Evolutionary conservation across 805 yeast species (phyloP).

Genomic region (Candida nonsorbophila): DNA sequence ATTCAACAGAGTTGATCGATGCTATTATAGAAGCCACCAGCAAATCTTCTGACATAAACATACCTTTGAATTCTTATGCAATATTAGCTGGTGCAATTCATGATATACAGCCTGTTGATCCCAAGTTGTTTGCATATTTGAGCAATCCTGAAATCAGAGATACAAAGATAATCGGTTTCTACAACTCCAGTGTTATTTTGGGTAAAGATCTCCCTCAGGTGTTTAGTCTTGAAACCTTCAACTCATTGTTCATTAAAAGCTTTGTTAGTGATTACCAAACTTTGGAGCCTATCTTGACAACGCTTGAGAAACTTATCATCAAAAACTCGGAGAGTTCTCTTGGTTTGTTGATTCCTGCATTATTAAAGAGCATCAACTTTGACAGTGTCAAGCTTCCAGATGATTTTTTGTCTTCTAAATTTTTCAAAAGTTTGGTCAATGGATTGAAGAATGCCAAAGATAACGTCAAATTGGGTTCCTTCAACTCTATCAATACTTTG

Average conservation of each 20-base stretch:
- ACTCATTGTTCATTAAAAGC: no score
- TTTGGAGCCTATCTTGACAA: conserved; percentile 1
- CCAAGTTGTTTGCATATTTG: conserved; percentile 6
- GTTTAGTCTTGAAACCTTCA: neutral
- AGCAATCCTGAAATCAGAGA: neutral
- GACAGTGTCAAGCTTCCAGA: conserved; percentile 21
- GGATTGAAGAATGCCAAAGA: conserved; percentile 67
- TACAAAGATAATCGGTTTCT: neutral
- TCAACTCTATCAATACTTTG: conserved; percentile 22
- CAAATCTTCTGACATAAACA: conserved; percentile 4
- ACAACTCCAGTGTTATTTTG: neutral
- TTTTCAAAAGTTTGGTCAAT: conserved; percentile 19
- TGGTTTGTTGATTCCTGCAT: conserved; percentile 44
- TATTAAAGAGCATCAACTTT: conserved; percentile 26
- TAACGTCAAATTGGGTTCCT: conserved; percentile 48
- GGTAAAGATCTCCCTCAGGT: neutral
- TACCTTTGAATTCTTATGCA: no score
- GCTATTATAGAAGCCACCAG: conserved; percentile 2
- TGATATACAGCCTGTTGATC: conserved; percentile 11
- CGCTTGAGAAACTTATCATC: conserved; percentile 9
- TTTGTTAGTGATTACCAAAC: no score
- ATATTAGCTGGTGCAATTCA: conserved; percentile 5
- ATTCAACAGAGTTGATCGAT: conserved; percentile 3
- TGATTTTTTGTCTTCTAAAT: conserved; percentile 17
- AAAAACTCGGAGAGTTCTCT: conserved; percentile 36